Evolutionary conservation across 2,329 filamentous ascomycete species (phyloP), one percentile per base, ranked within the genome.

Genomic region (Zymoseptoria tritici): DNA sequence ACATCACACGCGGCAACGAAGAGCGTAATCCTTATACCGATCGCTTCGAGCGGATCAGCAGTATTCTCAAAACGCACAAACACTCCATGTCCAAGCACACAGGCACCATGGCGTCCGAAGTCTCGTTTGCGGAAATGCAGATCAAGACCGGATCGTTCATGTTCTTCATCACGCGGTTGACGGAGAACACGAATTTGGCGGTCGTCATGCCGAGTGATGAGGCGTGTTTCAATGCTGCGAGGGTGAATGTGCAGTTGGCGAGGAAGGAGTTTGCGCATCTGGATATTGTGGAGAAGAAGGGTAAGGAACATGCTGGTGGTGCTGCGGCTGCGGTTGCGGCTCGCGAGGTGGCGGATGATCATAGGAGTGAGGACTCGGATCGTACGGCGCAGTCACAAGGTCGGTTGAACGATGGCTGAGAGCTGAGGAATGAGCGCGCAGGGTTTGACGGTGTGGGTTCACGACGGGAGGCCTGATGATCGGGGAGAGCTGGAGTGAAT

Each of bases 1-100:
- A 89, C 60, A 94, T 96, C 77, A 90, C 90, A 4, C 88, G 89
- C 1, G 81, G 84, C 19, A 81, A 87, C 62, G 91, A 91, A 52
- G 77, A 84, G 55, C 59, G 64, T 19, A 99, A 99, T 73, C 93
- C 94, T 1, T 95, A 90, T 63, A 88, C 88, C 55, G 94, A 99
- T 76, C 89, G 94, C 2, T 91, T 96, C 69, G 94, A 99, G 80
- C 88, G 89, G 67, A 89, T 99, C 71, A 94, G 89, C 63, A 97
- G 96, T 74, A 97, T 99, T 71, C 89, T 99, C 77, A 99, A 99
- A 78, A 92, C 93, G 60, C 97, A 97, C 80, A 99, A 97, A 79
- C 93, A 97, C 78, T 85, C 77, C 55, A 81, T 83, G 74, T 78
- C 80, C 70, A 85, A 88, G 67, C 91, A 89, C 74, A 91, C 88